Evolutionary conservation across 495 filamentous ascomycete genomes (phyloP), one percentile per base, ranked within the genome.

Genomic region (Aspergillus kassunensis): DNA sequence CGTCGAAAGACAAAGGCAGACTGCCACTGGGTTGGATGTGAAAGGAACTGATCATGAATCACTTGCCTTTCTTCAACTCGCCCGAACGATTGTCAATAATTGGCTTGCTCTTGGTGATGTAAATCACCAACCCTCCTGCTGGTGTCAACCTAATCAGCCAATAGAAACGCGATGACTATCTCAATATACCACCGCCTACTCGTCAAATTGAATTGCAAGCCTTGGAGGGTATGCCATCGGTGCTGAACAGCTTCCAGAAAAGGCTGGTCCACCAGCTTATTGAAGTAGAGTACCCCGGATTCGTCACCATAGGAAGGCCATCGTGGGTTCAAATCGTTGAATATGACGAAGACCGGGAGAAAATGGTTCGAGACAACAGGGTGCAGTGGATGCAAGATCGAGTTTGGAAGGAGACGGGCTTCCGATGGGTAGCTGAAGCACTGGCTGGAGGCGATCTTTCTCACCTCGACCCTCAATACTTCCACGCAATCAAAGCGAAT

Each of bases 351-450:
- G 58, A 70, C 6, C 68, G 73, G 16, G 82, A 85, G 47, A 67
- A 67, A 4, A 59, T 64, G 4, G 54, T 70, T 11, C 62, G 64
- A 7, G 70, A 73, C 15, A 67, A 63, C 27, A 65, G 62, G 35
- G 57, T 72, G 30, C 59, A 63, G 11, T 58, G 61, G 31, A 62
- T 71, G 10, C 69, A 79, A 33, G 62, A 71, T 25, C 67, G 65
- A 8, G 67, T 85, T 12, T 56, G 61, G 23, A 68, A 68, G 19
- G 68, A 78, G 47, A 78, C 76, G 51, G 89, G 87, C 10, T 79
- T 91, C 41, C 71, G 85, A 36, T 88, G 85, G 75, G 55, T 92
- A 9, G 72, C 86, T 44, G 89, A 93, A 48, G 86, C 85, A 23
- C 55, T 92, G 15, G 60, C 72, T 12, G 81, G 82, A 9, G 79